A percentile compares a stretch with the other conserved stretches of the same genome.
phyloP scores from a whole-genome alignment of 1,284 basidiomycete species.

The Porogramme epimiltina region DNA sequence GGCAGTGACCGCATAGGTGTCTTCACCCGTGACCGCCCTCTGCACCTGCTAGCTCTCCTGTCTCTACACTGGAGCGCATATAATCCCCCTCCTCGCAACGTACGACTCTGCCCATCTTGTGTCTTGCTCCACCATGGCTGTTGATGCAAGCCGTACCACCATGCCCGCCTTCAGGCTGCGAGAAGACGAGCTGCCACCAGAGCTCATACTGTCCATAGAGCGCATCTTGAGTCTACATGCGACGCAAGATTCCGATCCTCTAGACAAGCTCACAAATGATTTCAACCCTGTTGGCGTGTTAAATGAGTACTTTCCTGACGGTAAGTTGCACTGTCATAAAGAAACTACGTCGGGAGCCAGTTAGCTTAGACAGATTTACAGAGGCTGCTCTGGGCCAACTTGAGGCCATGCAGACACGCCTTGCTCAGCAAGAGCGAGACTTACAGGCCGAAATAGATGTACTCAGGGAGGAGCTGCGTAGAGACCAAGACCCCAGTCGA shows the following conservation, averaged over 20 bases:
- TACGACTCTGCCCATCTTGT: no score
- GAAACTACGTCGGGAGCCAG: background rate
- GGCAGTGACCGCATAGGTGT: no score
- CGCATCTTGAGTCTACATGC: slow-evolving; percentile 60
- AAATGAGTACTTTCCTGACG: slow-evolving; percentile 77
- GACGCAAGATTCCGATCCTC: slow-evolving; percentile 47
- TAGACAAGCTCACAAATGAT: slow-evolving; percentile 58
- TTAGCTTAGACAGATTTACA: slow-evolving; percentile 29
- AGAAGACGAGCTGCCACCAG: slow-evolving; percentile 58
- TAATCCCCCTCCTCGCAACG: no score
- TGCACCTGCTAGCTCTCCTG: no score
- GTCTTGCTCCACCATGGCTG: slow-evolving; percentile 4
- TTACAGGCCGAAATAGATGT: slow-evolving; percentile 75
- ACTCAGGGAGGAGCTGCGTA: slow-evolving; percentile 67
- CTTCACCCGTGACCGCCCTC: no score
- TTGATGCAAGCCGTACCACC: slow-evolving; percentile 11
- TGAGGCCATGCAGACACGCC: slow-evolving; percentile 60
- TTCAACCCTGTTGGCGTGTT: slow-evolving; percentile 63
- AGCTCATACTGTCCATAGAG: slow-evolving; percentile 68
- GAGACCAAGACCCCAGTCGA: slow-evolving; percentile 79
- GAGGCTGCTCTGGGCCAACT: slow-evolving; percentile 69
- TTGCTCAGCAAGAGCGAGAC: slow-evolving; percentile 60
- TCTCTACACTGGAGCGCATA: no score
- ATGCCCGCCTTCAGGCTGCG: slow-evolving; percentile 19
- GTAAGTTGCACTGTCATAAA: slow-evolving; percentile 45